These are phyloP conservation scores for Scheffersomyces ergatensis DNA, from an alignment of 805 yeast species.

Conservation along the genomic window DNA sequence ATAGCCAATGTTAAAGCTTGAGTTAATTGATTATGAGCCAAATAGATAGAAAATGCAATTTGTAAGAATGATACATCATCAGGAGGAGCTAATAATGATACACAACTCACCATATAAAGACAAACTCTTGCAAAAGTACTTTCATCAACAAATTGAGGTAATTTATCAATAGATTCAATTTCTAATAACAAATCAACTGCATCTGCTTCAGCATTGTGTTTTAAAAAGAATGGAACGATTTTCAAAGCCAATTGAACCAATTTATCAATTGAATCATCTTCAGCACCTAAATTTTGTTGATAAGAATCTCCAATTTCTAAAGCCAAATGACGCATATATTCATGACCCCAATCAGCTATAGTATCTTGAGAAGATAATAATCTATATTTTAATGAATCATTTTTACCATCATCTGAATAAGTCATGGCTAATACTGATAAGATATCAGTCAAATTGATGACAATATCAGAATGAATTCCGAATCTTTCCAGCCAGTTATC, in stretches of 20 bases:
- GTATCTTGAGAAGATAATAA: slow-evolving; percentile 51
- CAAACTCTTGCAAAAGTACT: slow-evolving; percentile 86
- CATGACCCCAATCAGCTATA: slow-evolving; percentile 95
- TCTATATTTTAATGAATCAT: slow-evolving; percentile 79
- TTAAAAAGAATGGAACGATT: slow-evolving; percentile 84
- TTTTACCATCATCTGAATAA: slow-evolving; percentile 74
- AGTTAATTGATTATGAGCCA: slow-evolving; percentile 74
- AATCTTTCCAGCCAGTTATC: slow-evolving; percentile 53
- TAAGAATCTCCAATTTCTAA: slow-evolving; percentile 90
- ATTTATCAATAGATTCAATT: slow-evolving; percentile 79
- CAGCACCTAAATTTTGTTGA: slow-evolving; percentile 44
- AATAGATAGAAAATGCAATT: slow-evolving; percentile 84
- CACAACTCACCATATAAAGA: slow-evolving; percentile 91
- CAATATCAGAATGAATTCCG: slow-evolving; percentile 32
- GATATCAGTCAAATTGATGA: slow-evolving; percentile 74
- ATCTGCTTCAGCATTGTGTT: slow-evolving; percentile 97
- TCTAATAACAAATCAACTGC: slow-evolving; percentile 93
- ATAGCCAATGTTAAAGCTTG: slow-evolving; percentile 91
- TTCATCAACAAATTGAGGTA: slow-evolving; percentile 82
- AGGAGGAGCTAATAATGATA: slow-evolving; percentile 93
- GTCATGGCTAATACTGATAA: slow-evolving; percentile 95
- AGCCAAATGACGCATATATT: slow-evolving; percentile 93
- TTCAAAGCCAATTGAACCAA: slow-evolving; percentile 67
- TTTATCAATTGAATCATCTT: slow-evolving; percentile 33
- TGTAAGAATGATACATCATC: slow-evolving; percentile 83